phyloP scores from a whole-genome alignment of 306 rosid species.

The Prunus mongolica region DNA sequence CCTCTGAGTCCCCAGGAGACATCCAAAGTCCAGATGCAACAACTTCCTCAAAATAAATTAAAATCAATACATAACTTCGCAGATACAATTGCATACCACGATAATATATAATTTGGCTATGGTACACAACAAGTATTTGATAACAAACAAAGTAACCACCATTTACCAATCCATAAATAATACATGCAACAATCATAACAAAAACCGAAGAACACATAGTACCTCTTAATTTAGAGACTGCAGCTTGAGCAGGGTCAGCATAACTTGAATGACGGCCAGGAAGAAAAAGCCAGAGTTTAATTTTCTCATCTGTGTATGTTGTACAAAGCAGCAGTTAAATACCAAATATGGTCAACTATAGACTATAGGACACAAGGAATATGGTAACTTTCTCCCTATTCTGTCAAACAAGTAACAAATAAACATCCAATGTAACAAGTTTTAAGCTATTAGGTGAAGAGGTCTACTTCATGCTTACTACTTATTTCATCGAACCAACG shows the following conservation, averaged over 20 bases:
- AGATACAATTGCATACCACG: constrained; percentile 8
- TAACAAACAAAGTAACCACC: neutral
- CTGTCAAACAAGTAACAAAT: neutral
- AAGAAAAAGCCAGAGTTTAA: constrained; percentile 96
- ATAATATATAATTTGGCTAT: constrained; percentile 12
- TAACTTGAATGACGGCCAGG: constrained; percentile 83
- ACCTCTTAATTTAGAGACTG: constrained; percentile 84
- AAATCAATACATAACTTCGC: neutral
- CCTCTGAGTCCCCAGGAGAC: constrained; percentile 98
- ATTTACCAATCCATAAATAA: neutral
- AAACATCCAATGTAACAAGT: neutral
- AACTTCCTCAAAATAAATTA: constrained; percentile 47
- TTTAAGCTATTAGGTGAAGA: neutral
- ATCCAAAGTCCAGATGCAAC: constrained; percentile 89
- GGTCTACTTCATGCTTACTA: neutral
- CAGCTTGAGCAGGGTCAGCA: constrained; percentile 71
- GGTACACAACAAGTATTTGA: neutral
- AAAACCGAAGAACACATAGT: constrained; percentile 22
- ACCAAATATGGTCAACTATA: constrained; percentile 2
- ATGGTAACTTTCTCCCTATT: constrained; percentile 4
- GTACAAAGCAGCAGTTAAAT: constrained; percentile 27
- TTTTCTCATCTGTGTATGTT: constrained; percentile 72
- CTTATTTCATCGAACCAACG: neutral
- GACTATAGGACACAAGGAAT: neutral
- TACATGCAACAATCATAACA: neutral